Conservation (phyloP, 352 stramenopile genomes). For the Phytopythium mirpurense region DNA sequence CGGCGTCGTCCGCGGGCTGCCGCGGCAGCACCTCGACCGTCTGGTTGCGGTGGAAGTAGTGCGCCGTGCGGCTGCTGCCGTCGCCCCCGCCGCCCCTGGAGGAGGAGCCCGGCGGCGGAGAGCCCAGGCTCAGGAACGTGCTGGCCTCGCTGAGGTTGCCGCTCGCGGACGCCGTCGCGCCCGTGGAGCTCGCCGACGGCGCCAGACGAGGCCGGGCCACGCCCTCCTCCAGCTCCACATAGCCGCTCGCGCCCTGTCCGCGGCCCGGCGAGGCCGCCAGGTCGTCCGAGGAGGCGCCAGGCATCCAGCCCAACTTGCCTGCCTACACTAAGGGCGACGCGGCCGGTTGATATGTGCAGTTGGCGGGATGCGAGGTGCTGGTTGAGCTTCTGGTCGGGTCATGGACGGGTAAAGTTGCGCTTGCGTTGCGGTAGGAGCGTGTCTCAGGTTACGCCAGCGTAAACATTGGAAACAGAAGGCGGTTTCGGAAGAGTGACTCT, state of each 20-base stretch:
- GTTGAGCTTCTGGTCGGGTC: no score
- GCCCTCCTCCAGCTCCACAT: conserved; percentile 13
- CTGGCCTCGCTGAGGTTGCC: conserved; percentile 3
- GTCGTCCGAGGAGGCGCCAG: neutral
- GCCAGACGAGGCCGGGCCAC: no score
- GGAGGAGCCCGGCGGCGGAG: conserved; percentile 13
- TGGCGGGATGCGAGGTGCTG: neutral
- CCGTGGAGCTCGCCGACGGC: neutral
- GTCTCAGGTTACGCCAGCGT: neutral
- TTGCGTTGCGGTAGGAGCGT: neutral
- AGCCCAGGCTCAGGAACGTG: conserved; percentile 6
- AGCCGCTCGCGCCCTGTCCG: conserved; percentile 1
- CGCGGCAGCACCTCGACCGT: conserved; percentile 66
- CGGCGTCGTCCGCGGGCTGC: conserved; percentile 11
- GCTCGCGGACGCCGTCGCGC: conserved; percentile 3
- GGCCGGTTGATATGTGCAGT: neutral
- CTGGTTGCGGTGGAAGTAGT: conserved; percentile 67
- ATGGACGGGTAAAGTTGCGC: no score
- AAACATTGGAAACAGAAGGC: neutral
- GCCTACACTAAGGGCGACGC: neutral
- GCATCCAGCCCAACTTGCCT: no score
- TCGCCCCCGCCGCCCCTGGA: conserved; percentile 3
- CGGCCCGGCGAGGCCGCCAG: neutral
- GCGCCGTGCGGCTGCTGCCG: conserved; percentile 12
- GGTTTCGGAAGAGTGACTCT: neutral